Evolutionary conservation across 495 filamentous ascomycete genomes (phyloP).

Genomic region (Monascus purpureus): DNA sequence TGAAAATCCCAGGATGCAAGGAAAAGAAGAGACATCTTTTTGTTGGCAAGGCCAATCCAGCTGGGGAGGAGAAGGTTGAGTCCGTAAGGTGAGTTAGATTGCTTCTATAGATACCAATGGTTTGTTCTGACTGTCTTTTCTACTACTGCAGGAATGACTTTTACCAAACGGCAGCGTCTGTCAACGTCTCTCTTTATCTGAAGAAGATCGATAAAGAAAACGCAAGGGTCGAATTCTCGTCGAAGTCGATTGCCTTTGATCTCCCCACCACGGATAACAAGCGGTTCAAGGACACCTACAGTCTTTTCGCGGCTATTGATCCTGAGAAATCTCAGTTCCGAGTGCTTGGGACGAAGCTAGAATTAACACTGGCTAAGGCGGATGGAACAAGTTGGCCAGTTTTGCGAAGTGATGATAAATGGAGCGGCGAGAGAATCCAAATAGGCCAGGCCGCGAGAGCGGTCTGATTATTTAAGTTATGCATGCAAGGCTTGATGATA

Average conservation of each 20-base stretch:
- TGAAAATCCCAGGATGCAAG: slow-evolving; percentile 85
- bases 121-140: background rate
- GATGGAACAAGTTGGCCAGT: slow-evolving; percentile 80
- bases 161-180: slow-evolving; percentile 76
- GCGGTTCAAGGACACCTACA: slow-evolving; percentile 59
- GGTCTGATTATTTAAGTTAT: slow-evolving; percentile 19
- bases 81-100: slow-evolving; percentile 50
- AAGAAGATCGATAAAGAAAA: slow-evolving; percentile 87
- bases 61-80: slow-evolving; percentile 42
- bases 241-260: slow-evolving; percentile 52
- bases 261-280: slow-evolving; percentile 76
- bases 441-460: slow-evolving; percentile 63
- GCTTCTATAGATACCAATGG: no score
- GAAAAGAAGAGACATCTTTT: slow-evolving; percentile 75
- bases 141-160: slow-evolving; percentile 57
- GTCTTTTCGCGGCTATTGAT: slow-evolving; percentile 66
- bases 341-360: slow-evolving; percentile 90
- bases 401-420: slow-evolving; percentile 68
- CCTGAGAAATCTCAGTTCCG: slow-evolving; percentile 59
- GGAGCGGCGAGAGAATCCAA: slow-evolving; percentile 70
- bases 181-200: slow-evolving; percentile 85
- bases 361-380: slow-evolving; percentile 69
- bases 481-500: no score
- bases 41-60: slow-evolving; percentile 58
- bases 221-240: slow-evolving; percentile 53